Evolutionary conservation across 1,284 basidiomycete genomes (phyloP).

Genomic region (Fomitopsis betulina): DNA sequence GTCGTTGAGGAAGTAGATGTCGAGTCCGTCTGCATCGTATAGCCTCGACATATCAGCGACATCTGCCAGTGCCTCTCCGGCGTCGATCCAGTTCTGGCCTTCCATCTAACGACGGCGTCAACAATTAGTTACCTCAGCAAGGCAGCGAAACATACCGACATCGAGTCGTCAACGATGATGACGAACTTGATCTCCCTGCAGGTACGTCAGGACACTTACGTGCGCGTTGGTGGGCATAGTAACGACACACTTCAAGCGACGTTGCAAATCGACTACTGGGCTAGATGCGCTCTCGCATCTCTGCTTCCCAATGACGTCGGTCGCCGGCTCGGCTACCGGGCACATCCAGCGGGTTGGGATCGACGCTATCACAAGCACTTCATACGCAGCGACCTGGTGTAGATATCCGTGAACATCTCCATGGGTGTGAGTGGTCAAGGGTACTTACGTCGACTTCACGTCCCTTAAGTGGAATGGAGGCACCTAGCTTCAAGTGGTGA

Average conservation of each 20-base stretch:
- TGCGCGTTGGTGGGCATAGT: not conserved
- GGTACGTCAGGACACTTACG: not conserved
- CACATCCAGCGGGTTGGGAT: not conserved
- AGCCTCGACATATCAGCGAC: conserved; percentile 36
- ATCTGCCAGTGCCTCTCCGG: conserved; percentile 38
- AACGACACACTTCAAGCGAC: not conserved
- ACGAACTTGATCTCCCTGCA: not conserved
- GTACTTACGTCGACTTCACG: not conserved
- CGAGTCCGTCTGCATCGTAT: conserved; percentile 37
- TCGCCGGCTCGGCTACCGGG: not conserved
- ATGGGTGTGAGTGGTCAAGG: not conserved
- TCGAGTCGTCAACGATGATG: conserved; percentile 1
- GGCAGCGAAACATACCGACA: not conserved
- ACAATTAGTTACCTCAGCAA: not conserved
- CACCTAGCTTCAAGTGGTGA: not conserved
- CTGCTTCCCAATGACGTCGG: not conserved
- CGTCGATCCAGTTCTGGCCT: conserved; percentile 33
- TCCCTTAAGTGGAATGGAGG: not conserved
- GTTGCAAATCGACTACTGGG: not conserved
- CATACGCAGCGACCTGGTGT: not conserved
- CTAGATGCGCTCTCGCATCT: not conserved
- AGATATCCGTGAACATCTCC: not conserved
- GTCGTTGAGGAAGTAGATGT: conserved; percentile 43
- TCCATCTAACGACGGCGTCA: conserved; percentile 30
- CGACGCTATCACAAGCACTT: not conserved